A percentile compares a stretch with the other conserved stretches of the same genome.
Conservation (phyloP, 768 basidiomycete species). For the Macrocybe gigantea region DNA sequence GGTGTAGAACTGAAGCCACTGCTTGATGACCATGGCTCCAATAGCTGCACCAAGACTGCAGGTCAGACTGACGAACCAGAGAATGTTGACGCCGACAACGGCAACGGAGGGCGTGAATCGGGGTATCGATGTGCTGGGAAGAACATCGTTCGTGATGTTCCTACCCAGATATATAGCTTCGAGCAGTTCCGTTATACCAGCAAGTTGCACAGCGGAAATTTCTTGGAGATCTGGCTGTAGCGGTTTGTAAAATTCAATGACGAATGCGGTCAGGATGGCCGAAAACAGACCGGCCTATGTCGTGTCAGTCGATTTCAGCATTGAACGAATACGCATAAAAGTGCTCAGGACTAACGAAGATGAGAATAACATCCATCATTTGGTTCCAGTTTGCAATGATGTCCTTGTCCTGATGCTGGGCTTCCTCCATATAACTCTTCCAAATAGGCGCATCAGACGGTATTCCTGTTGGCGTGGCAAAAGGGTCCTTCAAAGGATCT, state of each 20-base stretch:
- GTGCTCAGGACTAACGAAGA: constrained; percentile 6
- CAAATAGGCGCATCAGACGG: constrained; percentile 7
- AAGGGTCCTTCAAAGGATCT: constrained; percentile 9
- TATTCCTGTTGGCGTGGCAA: constrained; percentile 5
- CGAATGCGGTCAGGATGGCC: constrained; percentile 16
- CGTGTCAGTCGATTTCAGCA: background rate
- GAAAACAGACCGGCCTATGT: constrained; percentile 15
- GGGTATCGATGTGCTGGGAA: background rate
- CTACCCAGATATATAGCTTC: background rate
- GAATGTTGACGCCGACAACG: constrained; percentile 6
- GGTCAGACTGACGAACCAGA: constrained; percentile 13
- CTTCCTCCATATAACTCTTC: constrained; percentile 11
- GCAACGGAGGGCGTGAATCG: background rate
- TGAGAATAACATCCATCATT: constrained; percentile 11
- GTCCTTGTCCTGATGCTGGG: constrained; percentile 5
- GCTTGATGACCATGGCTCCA: constrained; percentile 15
- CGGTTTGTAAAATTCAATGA: constrained; percentile 12
- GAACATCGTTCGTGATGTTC: background rate
- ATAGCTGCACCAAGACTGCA: constrained; percentile 14
- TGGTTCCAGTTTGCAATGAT: constrained; percentile 9
- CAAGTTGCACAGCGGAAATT: constrained; percentile 4
- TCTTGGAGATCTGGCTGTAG: constrained; percentile 10
- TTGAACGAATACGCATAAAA: background rate
- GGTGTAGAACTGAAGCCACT: constrained; percentile 12
- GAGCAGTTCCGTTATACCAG: constrained; percentile 5